phyloP scores from a whole-genome alignment of 768 basidiomycete genomes.

The Cyclocybe cylindracea region DNA sequence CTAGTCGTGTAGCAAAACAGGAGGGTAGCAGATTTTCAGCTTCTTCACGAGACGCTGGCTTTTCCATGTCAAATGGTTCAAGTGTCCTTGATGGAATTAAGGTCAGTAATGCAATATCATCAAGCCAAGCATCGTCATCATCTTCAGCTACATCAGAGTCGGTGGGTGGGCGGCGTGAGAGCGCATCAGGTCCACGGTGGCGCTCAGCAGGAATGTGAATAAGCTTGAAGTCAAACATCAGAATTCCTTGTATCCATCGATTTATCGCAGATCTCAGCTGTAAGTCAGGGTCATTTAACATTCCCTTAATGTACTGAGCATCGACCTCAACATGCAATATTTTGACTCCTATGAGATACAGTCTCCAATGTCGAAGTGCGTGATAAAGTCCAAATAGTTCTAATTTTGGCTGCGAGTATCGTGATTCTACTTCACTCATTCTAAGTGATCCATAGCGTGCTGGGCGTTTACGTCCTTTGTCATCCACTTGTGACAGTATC shows the following conservation, averaged over 20 bases:
- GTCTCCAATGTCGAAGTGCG: no score
- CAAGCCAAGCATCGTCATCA: constrained; percentile 28
- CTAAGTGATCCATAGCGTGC: no score
- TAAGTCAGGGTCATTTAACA: constrained; percentile 40
- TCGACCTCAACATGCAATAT: constrained; percentile 43
- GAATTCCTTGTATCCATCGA: constrained; percentile 27
- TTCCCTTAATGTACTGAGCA: constrained; percentile 41
- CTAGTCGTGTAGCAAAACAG: not conserved
- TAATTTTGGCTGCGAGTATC: no score
- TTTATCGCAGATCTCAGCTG: constrained; percentile 31
- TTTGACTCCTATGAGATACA: no score
- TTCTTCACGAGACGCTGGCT: not conserved
- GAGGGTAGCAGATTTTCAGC: no score
- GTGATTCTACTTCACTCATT: no score
- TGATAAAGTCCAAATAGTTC: no score
- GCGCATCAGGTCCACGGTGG: constrained; percentile 15
- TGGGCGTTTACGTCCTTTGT: no score
- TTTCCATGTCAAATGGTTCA: not conserved
- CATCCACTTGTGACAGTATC: no score
- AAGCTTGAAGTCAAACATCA: constrained; percentile 24
- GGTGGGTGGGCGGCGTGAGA: constrained; percentile 27
- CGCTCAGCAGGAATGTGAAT: constrained; percentile 18
- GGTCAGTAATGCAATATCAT: constrained; percentile 8
- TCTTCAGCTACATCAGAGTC: constrained; percentile 15
- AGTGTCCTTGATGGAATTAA: not conserved